Evolutionary conservation across 2,329 filamentous ascomycete species (phyloP), one percentile per base, ranked within the genome.

Genomic region (Colletotrichum sp.): DNA sequence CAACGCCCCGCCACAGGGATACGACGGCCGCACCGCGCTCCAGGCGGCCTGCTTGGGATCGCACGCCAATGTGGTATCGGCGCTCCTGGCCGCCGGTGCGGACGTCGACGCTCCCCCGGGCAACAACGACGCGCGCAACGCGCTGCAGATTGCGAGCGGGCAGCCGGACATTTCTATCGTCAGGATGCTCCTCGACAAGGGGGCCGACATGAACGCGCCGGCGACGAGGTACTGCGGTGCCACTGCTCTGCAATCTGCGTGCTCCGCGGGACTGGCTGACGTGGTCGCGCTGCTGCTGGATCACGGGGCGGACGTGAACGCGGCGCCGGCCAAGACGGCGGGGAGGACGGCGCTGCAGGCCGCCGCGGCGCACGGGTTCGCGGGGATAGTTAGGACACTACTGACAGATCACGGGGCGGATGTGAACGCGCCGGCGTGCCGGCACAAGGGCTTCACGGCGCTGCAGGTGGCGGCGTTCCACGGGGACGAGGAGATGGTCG

Each of bases 181-280:
- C 7, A 67, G 77, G 6, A 71, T 77, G 1, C 72, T 86, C 6
- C 75, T 87, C 2, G 67, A 72, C 26, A 71, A 77, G 2, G 82
- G 83, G 0, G 83, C 83, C 0, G 78, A 82, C 57, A 70, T 85
- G 3, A 81, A 85, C n/a, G 79, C 77, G 67, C 80, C 74, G 10
- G 74, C 74, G 4, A 68, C 76, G 26, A 84, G 76, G 81, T 85
- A 84, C 71, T 80, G 81, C 61, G 85, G 77, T 69, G 83, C 79
- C 78, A 89, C 76, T 79, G 86, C 79, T 76, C 85, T 83, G 80
- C 89, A 80, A 82, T 82, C 78, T 75, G 85, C 85, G 9, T 80
- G 81, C 1, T 79, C 81, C 18, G 79, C 77, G 4, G 83, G 83
- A 0, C 76, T 82, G 72, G 7, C 73, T 16, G 75, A 78, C 4